phyloP scores from a whole-genome alignment of 306 rosid genomes.

The Lablab purpureus region DNA sequence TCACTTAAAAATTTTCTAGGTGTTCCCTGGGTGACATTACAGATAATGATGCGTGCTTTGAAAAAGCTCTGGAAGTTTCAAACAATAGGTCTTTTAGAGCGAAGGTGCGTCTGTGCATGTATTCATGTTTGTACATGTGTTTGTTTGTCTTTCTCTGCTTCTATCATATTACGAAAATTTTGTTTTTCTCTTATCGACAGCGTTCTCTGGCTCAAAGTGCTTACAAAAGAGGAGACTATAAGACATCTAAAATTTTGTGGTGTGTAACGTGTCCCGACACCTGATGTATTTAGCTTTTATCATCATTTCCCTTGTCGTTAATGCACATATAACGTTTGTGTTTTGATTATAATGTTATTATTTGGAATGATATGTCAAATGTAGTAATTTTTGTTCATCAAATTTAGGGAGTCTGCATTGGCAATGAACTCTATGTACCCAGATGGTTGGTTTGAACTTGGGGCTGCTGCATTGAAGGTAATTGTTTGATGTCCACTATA shows the following conservation, averaged over 20 bases:
- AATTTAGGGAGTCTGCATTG: conserved; percentile 94
- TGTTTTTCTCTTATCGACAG: conserved; percentile 56
- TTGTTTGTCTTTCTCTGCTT: conserved; percentile 23
- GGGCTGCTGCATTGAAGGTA: conserved; percentile 98
- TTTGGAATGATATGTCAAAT: conserved; percentile 30
- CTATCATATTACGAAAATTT: background rate
- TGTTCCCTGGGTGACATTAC: conserved; percentile 92
- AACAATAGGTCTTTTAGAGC: conserved; percentile 87
- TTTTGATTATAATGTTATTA: conserved; percentile 25
- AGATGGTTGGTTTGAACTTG: conserved; percentile 96
- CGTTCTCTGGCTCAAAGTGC: conserved; percentile 96
- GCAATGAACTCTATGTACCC: conserved; percentile 91
- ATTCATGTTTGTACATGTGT: background rate
- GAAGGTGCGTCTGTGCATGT: conserved; percentile 59
- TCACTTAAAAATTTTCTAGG: conserved; percentile 60
- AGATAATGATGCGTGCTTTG: conserved; percentile 77
- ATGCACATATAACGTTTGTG: background rate
- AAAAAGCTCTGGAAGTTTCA: conserved; percentile 93
- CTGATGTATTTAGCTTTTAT: conserved; percentile 28
- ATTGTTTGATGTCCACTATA: conserved; percentile 38
- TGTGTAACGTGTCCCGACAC: conserved; percentile 37
- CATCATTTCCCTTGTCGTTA: background rate
- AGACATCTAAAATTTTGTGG: conserved; percentile 69
- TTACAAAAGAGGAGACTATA: conserved; percentile 93
- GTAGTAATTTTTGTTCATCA: conserved; percentile 28